A percentile compares a stretch with the other conserved stretches of the same genome.
Conservation (phyloP, 2,329 filamentous ascomycete species). For the Akanthomyces lecanii region DNA sequence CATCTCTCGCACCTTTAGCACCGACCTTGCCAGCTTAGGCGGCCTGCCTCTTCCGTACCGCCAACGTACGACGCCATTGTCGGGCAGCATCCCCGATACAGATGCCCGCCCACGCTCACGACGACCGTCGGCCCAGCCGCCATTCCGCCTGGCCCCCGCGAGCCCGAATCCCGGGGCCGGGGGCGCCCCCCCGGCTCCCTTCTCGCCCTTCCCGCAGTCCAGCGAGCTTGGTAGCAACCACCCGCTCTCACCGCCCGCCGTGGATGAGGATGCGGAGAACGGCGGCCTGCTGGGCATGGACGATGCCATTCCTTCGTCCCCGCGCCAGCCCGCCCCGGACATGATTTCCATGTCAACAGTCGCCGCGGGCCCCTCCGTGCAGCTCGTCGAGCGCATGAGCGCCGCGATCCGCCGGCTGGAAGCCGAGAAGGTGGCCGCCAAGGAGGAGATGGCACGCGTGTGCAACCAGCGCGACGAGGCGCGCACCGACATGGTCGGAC, state of each 20-base stretch:
- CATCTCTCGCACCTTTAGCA: slow-evolving; percentile 49
- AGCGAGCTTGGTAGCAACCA: slow-evolving; percentile 23
- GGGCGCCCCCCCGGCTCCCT: slow-evolving; percentile 37
- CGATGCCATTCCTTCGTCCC: slow-evolving; percentile 39
- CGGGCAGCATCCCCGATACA: slow-evolving; percentile 35
- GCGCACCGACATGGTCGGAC: slow-evolving; percentile 78
- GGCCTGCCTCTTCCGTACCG: slow-evolving; percentile 21
- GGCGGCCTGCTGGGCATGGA: slow-evolving; percentile 45
- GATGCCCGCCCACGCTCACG: slow-evolving; percentile 35
- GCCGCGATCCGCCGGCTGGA: slow-evolving; percentile 87
- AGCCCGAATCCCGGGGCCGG: slow-evolving; percentile 38
- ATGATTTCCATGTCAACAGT: slow-evolving; percentile 86
- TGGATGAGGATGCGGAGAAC: not conserved
- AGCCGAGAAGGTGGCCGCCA: slow-evolving; percentile 81
- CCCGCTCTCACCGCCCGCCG: not conserved
- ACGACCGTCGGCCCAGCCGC: slow-evolving; percentile 49
- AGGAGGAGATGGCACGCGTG: slow-evolving; percentile 79
- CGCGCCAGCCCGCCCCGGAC: slow-evolving; percentile 58
- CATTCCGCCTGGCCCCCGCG: slow-evolving; percentile 19
- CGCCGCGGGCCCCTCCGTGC: slow-evolving; percentile 85
- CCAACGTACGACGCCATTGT: slow-evolving; percentile 46
- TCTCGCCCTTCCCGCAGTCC: slow-evolving; percentile 43
- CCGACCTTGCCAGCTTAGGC: slow-evolving; percentile 47
- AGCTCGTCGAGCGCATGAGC: slow-evolving; percentile 94
- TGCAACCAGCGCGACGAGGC: slow-evolving; percentile 87